These are phyloP conservation scores for Corylus heterophylla DNA, from an alignment of 306 rosid genomes.

Conservation along the genomic window DNA sequence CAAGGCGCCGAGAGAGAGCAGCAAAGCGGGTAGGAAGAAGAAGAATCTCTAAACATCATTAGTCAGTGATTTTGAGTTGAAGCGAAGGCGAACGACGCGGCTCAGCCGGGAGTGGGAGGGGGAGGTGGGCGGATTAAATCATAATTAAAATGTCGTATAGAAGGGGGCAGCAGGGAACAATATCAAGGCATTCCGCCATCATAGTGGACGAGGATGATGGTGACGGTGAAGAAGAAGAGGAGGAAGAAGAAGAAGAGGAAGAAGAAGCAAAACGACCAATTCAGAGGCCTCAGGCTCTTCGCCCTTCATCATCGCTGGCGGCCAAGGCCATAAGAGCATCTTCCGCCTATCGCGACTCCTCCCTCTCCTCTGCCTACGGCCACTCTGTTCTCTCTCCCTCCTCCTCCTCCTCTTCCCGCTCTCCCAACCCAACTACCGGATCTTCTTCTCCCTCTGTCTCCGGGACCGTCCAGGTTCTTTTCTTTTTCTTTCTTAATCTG, in stretches of 20 bases:
- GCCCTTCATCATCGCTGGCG: conserved; percentile 66
- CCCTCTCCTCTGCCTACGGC: conserved; percentile 86
- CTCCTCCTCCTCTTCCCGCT: conserved; percentile 34
- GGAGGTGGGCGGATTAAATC: background rate
- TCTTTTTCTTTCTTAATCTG: background rate
- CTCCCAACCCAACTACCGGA: conserved; percentile 11
- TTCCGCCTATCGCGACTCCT: conserved; percentile 82
- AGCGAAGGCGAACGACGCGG: background rate
- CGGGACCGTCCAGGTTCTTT: background rate
- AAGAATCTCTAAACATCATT: too few species aligned
- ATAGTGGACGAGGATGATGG: background rate
- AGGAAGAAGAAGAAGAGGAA: conserved; percentile 30
- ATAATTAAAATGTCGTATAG: conserved; percentile 58
- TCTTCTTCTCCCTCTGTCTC: conserved; percentile 28
- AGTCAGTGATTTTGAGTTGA: background rate
- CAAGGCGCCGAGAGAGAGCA: conserved; percentile 1
- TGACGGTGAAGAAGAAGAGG: conserved; percentile 17
- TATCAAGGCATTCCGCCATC: conserved; percentile 32
- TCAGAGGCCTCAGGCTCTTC: conserved; percentile 37
- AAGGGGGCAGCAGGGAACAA: conserved; percentile 54
- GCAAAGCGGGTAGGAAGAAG: background rate
- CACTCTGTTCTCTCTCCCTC: conserved; percentile 40
- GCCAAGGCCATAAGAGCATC: conserved; percentile 95
- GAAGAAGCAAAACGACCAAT: conserved; percentile 8
- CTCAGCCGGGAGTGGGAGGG: background rate